Evolutionary conservation across 2,329 filamentous ascomycete species (phyloP), one percentile per base, ranked within the genome.

Genomic region (Penicillium sp.): DNA sequence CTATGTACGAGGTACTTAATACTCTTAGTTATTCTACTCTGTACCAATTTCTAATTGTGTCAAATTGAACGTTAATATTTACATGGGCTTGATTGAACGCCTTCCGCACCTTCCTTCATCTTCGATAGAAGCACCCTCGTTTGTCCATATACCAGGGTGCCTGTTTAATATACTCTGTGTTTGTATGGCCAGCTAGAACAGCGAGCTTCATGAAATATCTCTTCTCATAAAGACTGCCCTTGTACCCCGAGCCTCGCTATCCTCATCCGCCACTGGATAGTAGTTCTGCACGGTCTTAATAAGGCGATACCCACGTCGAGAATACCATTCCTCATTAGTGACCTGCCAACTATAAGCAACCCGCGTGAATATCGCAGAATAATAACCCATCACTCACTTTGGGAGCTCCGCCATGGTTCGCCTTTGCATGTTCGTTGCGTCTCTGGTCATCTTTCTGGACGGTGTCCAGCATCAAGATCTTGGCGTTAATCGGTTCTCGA

Each of bases 141-240:
- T n/a, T n/a, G n/a, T n/a, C n/a, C n/a, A n/a, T n/a, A n/a, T n/a
- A n/a, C n/a, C n/a, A n/a, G n/a, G n/a, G n/a, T n/a, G n/a, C n/a
- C n/a, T n/a, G n/a, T n/a, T n/a, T n/a, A n/a, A n/a, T n/a, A n/a
- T n/a, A n/a, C n/a, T n/a, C n/a, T n/a, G n/a, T n/a, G n/a, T n/a
- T n/a, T n/a, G n/a, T n/a, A n/a, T n/a, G n/a, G n/a, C n/a, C n/a
- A n/a, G n/a, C n/a, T n/a, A n/a, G n/a, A n/a, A n/a, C n/a, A n/a
- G 11, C 11, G 10, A 21, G 11, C 9, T 11, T 26, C 16, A 48
- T 10, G 15, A 20, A 37, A 54, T 43, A 11, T 56, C 47, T 18
- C 53, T 54, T 16, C 50, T 39, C 53, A 56, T 56, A 16, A 53
- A 54, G 7, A 53, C 33, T 2, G 51, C 48, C 38, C 33, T 51